These are phyloP conservation scores for Penicillium malachiteum DNA, from an alignment of 495 filamentous ascomycete genomes.

Conservation along the genomic window DNA sequence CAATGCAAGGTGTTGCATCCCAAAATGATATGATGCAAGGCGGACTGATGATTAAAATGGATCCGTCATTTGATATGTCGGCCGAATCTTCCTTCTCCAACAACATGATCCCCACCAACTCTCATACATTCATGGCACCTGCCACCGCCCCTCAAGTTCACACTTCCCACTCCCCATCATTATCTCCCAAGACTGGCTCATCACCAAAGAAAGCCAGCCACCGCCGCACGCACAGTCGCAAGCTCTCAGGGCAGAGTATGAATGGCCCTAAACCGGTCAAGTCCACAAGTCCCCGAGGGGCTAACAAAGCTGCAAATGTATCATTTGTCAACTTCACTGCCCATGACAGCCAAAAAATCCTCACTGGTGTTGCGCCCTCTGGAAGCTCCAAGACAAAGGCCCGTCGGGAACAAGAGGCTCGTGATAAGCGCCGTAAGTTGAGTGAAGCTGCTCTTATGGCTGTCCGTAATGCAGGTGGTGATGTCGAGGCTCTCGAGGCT, in stretches of 20 bases:
- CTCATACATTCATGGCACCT: conserved; percentile 31
- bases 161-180: conserved; percentile 38
- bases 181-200: conserved; percentile 35
- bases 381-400: conserved; percentile 94
- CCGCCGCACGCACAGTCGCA: conserved; percentile 36
- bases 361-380: conserved; percentile 87
- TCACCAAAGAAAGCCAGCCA: conserved; percentile 34
- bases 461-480: conserved; percentile 76
- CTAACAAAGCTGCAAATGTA: conserved; percentile 46
- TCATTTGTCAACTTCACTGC: conserved; percentile 95
- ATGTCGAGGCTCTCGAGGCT: conserved; percentile 57
- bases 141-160: conserved; percentile 31
- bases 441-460: conserved; percentile 71
- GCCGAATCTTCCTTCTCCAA: conserved; percentile 32
- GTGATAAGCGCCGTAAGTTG: conserved; percentile 72
- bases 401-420: conserved; percentile 79
- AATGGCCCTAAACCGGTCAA: conserved; percentile 37
- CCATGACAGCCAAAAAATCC: conserved; percentile 71
- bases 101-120: conserved; percentile 22
- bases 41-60: conserved; percentile 49
- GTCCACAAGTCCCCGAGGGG: conserved; percentile 32
- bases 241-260: conserved; percentile 39
- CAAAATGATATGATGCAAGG: conserved; percentile 43
- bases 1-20: conserved; percentile 29
- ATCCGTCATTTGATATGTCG: conserved; percentile 40